These are phyloP conservation scores for Trichophyton equinum DNA, from an alignment of 2,329 filamentous ascomycete species.

Conservation along the genomic window DNA sequence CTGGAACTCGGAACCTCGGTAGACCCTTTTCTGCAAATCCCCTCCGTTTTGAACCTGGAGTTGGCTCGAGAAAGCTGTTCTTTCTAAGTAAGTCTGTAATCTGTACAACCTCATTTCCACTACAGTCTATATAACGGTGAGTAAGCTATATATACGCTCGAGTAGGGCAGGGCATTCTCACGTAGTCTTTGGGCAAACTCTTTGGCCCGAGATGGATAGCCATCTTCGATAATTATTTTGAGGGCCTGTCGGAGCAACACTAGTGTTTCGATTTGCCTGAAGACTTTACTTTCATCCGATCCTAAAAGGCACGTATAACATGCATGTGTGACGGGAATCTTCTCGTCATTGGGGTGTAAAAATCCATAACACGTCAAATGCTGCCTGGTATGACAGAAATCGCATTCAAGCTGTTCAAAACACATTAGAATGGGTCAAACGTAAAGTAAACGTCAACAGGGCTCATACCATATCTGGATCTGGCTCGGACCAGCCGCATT, in stretches of 20 bases:
- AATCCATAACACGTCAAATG: slow-evolving; percentile 39
- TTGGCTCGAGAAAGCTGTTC: slow-evolving; percentile 18
- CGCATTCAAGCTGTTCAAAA: slow-evolving; percentile 31
- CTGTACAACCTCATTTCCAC: slow-evolving; percentile 20
- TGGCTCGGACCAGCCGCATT: slow-evolving; percentile 30
- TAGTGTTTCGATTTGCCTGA: slow-evolving; percentile 20
- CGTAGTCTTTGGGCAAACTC: slow-evolving; percentile 22
- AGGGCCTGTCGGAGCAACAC: slow-evolving; percentile 21
- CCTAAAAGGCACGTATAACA: slow-evolving; percentile 37
- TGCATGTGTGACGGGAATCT: slow-evolving; percentile 31
- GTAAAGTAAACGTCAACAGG: slow-evolving; percentile 1
- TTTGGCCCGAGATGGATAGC: slow-evolving; percentile 18
- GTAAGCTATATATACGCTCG: not conserved
- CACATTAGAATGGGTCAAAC: not conserved
- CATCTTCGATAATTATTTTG: slow-evolving; percentile 20
- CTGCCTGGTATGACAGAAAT: slow-evolving; percentile 34
- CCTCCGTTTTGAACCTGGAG: slow-evolving; percentile 21
- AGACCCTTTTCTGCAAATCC: slow-evolving; percentile 21
- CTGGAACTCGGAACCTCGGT: slow-evolving; percentile 19
- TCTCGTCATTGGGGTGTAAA: slow-evolving; percentile 23
- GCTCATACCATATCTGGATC: slow-evolving; percentile 32
- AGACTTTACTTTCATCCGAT: slow-evolving; percentile 17
- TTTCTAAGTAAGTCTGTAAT: slow-evolving; percentile 21
- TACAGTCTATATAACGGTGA: slow-evolving; percentile 20
- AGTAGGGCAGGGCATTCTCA: slow-evolving; percentile 13